Conservation (phyloP, 1,139 yeast species). For the Chernovozyma aurita region DNA sequence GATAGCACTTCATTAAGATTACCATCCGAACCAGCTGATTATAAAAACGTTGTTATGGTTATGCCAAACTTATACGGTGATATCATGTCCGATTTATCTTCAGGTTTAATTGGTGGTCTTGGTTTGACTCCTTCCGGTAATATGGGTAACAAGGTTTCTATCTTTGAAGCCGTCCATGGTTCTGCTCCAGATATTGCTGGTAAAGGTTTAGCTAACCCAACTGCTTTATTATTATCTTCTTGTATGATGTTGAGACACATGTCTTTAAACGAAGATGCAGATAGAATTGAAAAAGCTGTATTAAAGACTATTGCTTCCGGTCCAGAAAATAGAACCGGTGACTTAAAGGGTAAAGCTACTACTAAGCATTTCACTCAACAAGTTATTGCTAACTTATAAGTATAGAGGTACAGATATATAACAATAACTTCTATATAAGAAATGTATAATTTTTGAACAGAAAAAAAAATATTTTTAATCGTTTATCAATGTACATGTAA, state of each 20-base stretch:
- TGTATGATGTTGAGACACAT: conserved; percentile 99
- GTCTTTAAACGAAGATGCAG: conserved; percentile 80
- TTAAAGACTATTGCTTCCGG: conserved; percentile 93
- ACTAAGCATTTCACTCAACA: conserved; percentile 84
- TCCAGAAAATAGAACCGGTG: conserved; percentile 89
- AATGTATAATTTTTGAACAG: neutral
- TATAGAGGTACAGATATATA: neutral
- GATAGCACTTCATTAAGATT: conserved; percentile 93
- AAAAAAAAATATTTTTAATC: no score
- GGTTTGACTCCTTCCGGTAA: conserved; percentile 99
- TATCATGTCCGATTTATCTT: conserved; percentile 93
- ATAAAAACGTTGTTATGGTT: conserved; percentile 83
- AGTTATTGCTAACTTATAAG: conserved; percentile 44
- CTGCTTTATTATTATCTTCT: conserved; percentile 90
- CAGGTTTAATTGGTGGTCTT: conserved; percentile 96
- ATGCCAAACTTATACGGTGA: conserved; percentile 99
- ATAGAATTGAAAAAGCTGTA: conserved; percentile 82
- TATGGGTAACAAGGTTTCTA: conserved; percentile 97
- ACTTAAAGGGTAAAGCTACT: conserved; percentile 88
- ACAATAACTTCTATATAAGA: neutral
- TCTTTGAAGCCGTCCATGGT: conserved; percentile 99
- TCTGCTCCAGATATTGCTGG: conserved; percentile 99
- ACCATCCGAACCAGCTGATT: conserved; percentile 84
- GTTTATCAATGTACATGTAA: no score
- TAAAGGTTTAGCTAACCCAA: conserved; percentile 97